Evolutionary conservation across 2,329 filamentous ascomycete species (phyloP).

Genomic region (Neonectria magnoliae): DNA sequence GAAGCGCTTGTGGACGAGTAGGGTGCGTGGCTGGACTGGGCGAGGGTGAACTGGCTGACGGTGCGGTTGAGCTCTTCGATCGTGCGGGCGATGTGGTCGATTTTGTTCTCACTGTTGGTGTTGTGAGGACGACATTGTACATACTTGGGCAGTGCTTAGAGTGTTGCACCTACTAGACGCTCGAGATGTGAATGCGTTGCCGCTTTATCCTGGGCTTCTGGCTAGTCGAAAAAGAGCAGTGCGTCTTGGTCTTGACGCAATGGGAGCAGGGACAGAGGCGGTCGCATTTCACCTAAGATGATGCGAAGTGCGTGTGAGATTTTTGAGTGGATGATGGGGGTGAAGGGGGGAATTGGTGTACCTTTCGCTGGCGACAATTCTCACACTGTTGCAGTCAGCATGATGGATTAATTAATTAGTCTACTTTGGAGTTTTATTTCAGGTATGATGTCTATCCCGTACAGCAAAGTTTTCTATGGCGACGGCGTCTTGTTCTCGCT

Average conservation of each 20-base stretch:
- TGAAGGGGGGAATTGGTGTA: not conserved
- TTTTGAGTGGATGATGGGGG: not conserved
- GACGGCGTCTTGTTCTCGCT: not conserved
- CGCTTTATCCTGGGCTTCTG: conserved; percentile 24
- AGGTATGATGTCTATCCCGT: not conserved
- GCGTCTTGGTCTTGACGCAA: conserved; percentile 18
- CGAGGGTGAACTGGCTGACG: conserved; percentile 5
- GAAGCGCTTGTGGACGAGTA: not conserved
- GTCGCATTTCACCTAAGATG: conserved; percentile 30
- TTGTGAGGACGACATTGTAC: not conserved
- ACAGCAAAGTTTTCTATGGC: conserved; percentile 12
- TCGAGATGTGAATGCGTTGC: conserved; percentile 30
- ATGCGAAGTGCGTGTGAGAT: not conserved
- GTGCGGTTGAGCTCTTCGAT: conserved; percentile 26
- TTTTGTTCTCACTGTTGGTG: conserved; percentile 20
- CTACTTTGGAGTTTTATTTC: not conserved
- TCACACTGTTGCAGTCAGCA: conserved; percentile 8
- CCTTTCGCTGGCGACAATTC: conserved; percentile 15
- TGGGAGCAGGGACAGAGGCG: conserved; percentile 24
- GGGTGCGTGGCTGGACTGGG: not conserved
- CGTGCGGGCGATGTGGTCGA: conserved; percentile 27
- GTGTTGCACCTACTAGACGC: conserved; percentile 32
- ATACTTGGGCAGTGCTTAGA: not conserved
- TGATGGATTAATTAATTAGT: too few species aligned
- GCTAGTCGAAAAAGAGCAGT: conserved; percentile 21